Percentiles rank a stretch among this genome's conserved stretches.
Conservation (phyloP, 331 rosid species). For the Cydonia oblonga region DNA sequence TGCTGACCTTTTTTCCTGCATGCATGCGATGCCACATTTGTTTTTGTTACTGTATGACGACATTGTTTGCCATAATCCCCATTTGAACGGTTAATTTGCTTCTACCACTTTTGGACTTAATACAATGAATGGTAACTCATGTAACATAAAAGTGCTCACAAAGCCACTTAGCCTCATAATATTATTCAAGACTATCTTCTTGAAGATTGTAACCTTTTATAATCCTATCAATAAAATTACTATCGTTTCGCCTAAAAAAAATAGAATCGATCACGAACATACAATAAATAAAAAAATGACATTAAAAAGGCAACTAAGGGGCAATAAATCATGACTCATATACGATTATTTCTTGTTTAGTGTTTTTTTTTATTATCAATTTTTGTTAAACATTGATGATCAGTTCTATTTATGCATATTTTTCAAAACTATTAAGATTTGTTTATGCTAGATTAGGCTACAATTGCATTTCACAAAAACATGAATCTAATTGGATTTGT, state of each 20-base stretch:
- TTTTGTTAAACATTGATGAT: background rate
- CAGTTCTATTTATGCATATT: no score
- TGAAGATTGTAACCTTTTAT: no score
- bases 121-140: background rate
- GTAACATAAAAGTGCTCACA: background rate
- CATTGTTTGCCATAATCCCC: no score
- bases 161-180: background rate
- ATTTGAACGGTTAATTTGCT: background rate
- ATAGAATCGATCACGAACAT: background rate
- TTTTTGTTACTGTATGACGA: background rate
- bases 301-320: no score
- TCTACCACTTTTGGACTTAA: background rate
- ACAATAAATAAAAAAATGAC: no score
- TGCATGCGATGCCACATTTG: slow-evolving; percentile 23
- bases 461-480: background rate
- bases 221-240: background rate
- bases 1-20: slow-evolving; percentile 62
- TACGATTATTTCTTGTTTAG: no score
- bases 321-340: no score
- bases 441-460: background rate
- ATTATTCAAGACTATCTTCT: no score
- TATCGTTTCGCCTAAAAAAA: no score
- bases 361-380: no score
- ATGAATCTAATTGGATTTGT: background rate
- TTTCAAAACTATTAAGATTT: no score